Conservation (phyloP, 2,329 filamentous ascomycete genomes). For the Epicoccum sorghinum region DNA sequence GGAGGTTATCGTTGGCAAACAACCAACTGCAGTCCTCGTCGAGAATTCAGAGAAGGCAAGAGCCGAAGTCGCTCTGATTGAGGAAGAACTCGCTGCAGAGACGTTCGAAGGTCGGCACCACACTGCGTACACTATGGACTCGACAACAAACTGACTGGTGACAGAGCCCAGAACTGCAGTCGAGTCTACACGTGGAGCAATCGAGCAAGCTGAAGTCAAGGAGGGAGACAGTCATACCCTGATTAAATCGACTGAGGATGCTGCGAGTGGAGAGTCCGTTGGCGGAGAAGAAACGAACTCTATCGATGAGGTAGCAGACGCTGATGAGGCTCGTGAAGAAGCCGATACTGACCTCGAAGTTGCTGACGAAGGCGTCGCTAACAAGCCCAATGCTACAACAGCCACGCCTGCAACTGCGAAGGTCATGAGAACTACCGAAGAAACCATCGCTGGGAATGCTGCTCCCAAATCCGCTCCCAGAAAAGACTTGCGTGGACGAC, state of each 20-base stretch:
- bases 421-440: background rate
- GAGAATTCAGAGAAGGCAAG: slow-evolving; percentile 7
- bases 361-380: background rate
- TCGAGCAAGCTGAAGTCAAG: background rate
- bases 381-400: background rate
- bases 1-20: slow-evolving; percentile 6
- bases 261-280: background rate
- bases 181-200: background rate
- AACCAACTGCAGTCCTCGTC: background rate
- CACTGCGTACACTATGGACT: too few species aligned
- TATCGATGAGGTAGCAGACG: background rate
- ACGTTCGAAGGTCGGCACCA: background rate
- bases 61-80: background rate
- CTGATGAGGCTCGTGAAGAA: background rate
- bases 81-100: background rate
- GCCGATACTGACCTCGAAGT: background rate
- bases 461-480: background rate
- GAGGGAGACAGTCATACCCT: background rate
- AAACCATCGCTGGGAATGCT: background rate
- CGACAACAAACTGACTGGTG: background rate
- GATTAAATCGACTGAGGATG: background rate
- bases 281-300: background rate
- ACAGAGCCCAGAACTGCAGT: background rate
- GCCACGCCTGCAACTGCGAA: background rate
- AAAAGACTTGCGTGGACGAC: background rate